A percentile compares a stretch with the other conserved stretches of the same genome.
These are phyloP conservation scores for Candida insectorum DNA, from an alignment of 805 yeast species.

Conservation along the genomic window DNA sequence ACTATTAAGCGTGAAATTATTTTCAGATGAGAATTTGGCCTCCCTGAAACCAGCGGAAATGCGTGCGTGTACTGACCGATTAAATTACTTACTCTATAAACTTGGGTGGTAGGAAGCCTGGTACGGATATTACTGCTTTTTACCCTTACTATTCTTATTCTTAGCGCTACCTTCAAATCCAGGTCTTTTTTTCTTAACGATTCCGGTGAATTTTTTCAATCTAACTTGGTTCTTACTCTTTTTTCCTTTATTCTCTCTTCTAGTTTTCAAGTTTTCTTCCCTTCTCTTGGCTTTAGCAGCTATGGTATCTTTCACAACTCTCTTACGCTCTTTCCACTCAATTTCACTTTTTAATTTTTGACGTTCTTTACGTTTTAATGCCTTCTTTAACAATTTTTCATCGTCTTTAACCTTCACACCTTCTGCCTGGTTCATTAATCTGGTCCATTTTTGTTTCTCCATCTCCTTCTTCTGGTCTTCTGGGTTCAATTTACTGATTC, in stretches of 20 bases:
- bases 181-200: constrained; percentile 57
- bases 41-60: too few species aligned
- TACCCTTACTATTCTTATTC: too few species aligned
- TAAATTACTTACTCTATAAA: too few species aligned
- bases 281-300: constrained; percentile 79
- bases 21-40: too few species aligned
- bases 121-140: too few species aligned
- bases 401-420: constrained; percentile 88
- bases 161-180: constrained; percentile 82
- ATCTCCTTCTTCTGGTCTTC: constrained; percentile 58
- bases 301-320: constrained; percentile 70
- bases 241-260: constrained; percentile 82
- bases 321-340: constrained; percentile 91
- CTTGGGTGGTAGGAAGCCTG: too few species aligned
- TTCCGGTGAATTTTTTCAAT: constrained; percentile 62
- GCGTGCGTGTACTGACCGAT: too few species aligned
- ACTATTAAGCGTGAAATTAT: too few species aligned
- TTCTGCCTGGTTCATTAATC: constrained; percentile 80
- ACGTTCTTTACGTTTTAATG: constrained; percentile 79
- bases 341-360: constrained; percentile 80
- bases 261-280: constrained; percentile 82
- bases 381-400: constrained; percentile 80
- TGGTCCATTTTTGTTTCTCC: constrained; percentile 82
- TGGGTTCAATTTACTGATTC: constrained; percentile 53
- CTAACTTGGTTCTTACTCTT: constrained; percentile 71